Percentiles rank a stretch among this genome's conserved stretches.
Conservation (phyloP, 805 yeast species). For the Teunomyces kruisii region DNA sequence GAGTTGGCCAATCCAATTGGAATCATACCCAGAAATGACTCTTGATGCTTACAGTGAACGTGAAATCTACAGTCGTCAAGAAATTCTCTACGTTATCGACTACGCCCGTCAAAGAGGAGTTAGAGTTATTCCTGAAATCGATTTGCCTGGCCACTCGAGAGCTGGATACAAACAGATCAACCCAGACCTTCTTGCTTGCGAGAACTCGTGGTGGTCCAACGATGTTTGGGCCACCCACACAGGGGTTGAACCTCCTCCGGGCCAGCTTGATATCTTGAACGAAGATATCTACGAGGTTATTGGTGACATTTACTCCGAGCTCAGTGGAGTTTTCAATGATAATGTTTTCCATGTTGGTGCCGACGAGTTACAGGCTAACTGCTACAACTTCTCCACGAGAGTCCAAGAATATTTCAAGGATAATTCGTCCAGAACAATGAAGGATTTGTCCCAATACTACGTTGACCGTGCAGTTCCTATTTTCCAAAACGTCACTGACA, state of each 20-base stretch:
- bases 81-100: conserved; percentile 24
- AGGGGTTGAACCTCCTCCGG: conserved; percentile 42
- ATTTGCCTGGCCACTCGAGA: conserved; percentile 42
- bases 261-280: conserved; percentile 37
- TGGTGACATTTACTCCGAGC: conserved; percentile 31
- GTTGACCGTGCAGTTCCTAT: conserved; percentile 35
- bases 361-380: conserved; percentile 35
- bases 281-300: conserved; percentile 33
- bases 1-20: conserved; percentile 39
- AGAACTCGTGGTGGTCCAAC: conserved; percentile 25
- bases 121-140: conserved; percentile 42
- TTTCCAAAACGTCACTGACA: conserved; percentile 18
- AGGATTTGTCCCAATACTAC: conserved; percentile 35
- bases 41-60: conserved; percentile 35
- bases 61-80: conserved; percentile 28
- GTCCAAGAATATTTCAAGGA: conserved; percentile 28
- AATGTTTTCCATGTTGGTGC: conserved; percentile 42
- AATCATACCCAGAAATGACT: conserved; percentile 35
- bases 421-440: conserved; percentile 20
- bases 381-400: conserved; percentile 31
- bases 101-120: conserved; percentile 39
- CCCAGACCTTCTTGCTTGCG: conserved; percentile 31
- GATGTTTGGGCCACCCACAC: conserved; percentile 18
- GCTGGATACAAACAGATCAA: conserved; percentile 39
- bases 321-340: conserved; percentile 31